phyloP scores from a whole-genome alignment of 78 protist genomes.

The Cavenderia fasciculata region DNA sequence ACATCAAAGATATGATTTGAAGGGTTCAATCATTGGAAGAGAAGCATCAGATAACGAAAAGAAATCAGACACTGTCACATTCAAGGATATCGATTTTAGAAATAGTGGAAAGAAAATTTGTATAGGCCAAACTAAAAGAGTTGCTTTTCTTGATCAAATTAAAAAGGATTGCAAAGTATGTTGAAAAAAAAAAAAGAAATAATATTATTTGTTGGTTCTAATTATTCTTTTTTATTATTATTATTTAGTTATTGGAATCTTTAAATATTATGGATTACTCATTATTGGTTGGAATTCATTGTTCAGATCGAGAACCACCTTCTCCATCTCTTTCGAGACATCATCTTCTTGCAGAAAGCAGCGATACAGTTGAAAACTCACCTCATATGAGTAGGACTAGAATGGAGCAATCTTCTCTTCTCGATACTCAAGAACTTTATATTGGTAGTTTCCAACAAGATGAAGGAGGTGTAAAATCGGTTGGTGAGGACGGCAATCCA shows the following conservation, averaged over 20 bases:
- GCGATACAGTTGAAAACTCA: no score
- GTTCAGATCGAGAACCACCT: conserved; percentile 28
- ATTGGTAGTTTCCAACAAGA: conserved; percentile 56
- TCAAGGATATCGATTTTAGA: conserved; percentile 78
- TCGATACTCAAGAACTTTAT: conserved; percentile 9
- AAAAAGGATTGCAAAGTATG: conserved; percentile 68
- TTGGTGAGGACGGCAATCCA: background rate
- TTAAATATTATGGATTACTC: conserved; percentile 90
- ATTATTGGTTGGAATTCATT: conserved; percentile 89
- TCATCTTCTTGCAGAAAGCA: no score
- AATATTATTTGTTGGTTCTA: background rate
- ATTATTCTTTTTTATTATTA: background rate
- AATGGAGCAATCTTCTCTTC: background rate
- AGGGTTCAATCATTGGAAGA: conserved; percentile 84
- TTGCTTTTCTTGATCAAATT: conserved; percentile 69
- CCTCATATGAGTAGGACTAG: background rate
- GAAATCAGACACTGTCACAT: conserved; percentile 62
- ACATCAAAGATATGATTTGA: conserved; percentile 92
- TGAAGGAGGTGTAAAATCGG: conserved; percentile 56
- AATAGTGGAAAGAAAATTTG: conserved; percentile 36
- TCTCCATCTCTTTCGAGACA: conserved; percentile 44
- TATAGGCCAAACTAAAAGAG: conserved; percentile 55
- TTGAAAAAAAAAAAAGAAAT: background rate
- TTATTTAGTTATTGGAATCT: conserved; percentile 38
- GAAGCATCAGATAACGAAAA: conserved; percentile 69